phyloP scores from a whole-genome alignment of 305 asterid genomes.

The Plantago lanceolata region DNA sequence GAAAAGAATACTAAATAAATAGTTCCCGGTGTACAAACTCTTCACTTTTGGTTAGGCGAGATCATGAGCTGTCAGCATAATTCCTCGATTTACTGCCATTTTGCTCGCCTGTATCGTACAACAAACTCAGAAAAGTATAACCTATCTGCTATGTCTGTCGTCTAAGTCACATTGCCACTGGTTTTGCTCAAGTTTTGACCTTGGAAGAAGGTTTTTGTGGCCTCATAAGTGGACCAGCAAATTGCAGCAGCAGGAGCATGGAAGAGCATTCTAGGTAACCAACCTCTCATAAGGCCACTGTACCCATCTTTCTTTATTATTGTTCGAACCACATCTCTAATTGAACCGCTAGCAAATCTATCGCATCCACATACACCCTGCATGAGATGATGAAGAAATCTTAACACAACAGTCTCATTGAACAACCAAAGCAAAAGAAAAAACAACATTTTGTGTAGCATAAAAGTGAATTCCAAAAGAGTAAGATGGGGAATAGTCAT shows the following conservation, averaged over 20 bases:
- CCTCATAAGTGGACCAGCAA: slow-evolving; percentile 98
- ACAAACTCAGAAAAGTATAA: slow-evolving; percentile 9
- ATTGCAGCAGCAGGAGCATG: slow-evolving; percentile 99
- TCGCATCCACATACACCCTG: slow-evolving; percentile 99
- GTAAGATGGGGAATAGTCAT: too few relatives aligned
- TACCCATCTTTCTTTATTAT: slow-evolving; percentile 83
- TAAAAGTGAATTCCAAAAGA: too few relatives aligned
- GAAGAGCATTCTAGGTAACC: slow-evolving; percentile 96
- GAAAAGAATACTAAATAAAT: not conserved
- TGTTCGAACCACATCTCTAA: slow-evolving; percentile 62
- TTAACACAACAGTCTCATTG: not conserved
- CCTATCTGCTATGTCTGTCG: slow-evolving; percentile 14
- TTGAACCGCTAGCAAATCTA: slow-evolving; percentile 68
- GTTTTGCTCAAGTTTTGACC: slow-evolving; percentile 33
- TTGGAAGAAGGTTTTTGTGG: slow-evolving; percentile 75
- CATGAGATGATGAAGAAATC: slow-evolving; percentile 14
- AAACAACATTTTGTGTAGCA: too few relatives aligned
- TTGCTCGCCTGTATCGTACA: slow-evolving; percentile 17
- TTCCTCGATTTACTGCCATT: not conserved
- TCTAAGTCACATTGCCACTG: slow-evolving; percentile 37
- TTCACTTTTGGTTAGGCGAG: not conserved
- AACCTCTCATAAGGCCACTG: slow-evolving; percentile 86
- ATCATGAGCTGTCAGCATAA: not conserved
- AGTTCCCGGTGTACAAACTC: not conserved
- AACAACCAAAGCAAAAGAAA: not conserved